Evolutionary conservation across 2,329 filamentous ascomycete genomes (phyloP).

Genomic region (Tolypocladium sp.): DNA sequence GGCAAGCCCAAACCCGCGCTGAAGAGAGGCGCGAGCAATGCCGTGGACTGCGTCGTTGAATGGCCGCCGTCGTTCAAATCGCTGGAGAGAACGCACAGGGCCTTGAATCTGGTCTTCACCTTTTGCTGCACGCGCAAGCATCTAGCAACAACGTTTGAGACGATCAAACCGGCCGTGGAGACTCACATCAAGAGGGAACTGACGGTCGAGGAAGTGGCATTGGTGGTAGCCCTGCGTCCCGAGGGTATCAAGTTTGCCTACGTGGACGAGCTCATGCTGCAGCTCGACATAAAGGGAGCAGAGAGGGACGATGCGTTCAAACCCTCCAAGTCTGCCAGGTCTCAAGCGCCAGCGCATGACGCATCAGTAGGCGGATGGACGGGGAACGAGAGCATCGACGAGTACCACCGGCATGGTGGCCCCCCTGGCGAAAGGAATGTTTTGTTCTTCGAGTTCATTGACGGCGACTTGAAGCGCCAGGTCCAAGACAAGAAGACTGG

Average conservation of each 20-base stretch:
- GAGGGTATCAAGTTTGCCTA: slow-evolving; percentile 75
- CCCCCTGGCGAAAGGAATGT: slow-evolving; percentile 49
- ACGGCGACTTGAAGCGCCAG: slow-evolving; percentile 81
- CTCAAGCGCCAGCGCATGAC: slow-evolving; percentile 41
- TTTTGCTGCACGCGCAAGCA: slow-evolving; percentile 93
- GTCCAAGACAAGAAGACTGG: slow-evolving; percentile 64
- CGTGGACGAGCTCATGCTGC: slow-evolving; percentile 74
- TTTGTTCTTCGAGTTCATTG: slow-evolving; percentile 84
- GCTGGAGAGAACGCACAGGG: slow-evolving; percentile 69
- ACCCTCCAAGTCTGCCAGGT: slow-evolving; percentile 32
- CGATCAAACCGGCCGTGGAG: slow-evolving; percentile 76
- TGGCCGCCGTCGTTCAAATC: slow-evolving; percentile 72
- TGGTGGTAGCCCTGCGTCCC: slow-evolving; percentile 70
- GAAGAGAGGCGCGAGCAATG: slow-evolving; percentile 11
- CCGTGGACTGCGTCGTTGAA: slow-evolving; percentile 24
- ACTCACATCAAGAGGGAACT: slow-evolving; percentile 66
- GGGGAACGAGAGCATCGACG: slow-evolving; percentile 34
- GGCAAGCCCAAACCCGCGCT: slow-evolving; percentile 1
- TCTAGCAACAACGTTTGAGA: slow-evolving; percentile 84
- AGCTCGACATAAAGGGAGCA: slow-evolving; percentile 66
- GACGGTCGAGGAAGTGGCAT: slow-evolving; percentile 68
- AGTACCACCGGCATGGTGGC: slow-evolving; percentile 6
- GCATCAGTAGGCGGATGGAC: slow-evolving; percentile 48
- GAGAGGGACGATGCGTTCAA: slow-evolving; percentile 57
- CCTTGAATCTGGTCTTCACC: slow-evolving; percentile 86